Conservation (phyloP, 345 rosid genomes). For the Erodium maritimum region DNA sequence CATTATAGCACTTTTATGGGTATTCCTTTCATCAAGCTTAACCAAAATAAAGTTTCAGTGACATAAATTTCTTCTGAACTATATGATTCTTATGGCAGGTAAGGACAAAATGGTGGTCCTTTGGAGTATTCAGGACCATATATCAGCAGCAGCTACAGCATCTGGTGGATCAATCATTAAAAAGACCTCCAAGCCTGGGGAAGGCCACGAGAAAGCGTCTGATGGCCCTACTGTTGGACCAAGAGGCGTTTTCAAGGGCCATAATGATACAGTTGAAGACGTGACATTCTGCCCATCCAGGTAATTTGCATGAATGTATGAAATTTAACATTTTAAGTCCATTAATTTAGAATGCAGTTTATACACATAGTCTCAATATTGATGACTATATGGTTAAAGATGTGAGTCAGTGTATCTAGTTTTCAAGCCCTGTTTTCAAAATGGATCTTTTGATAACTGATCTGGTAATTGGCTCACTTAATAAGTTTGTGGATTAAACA, state of each 20-base stretch:
- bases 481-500: too few species aligned
- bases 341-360: background rate
- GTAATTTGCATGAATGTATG: slow-evolving; percentile 27
- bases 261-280: slow-evolving; percentile 96
- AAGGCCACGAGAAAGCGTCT: slow-evolving; percentile 53
- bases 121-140: slow-evolving; percentile 99
- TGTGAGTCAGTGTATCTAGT: too few species aligned
- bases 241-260: slow-evolving; percentile 83
- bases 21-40: background rate
- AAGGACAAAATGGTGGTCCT: slow-evolving; percentile 88
- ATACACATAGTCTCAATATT: too few species aligned
- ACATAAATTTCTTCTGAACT: background rate
- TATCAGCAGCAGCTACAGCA: slow-evolving; percentile 58
- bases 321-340: too few species aligned
- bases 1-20: background rate
- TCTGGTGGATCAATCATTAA: slow-evolving; percentile 69
- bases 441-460: too few species aligned
- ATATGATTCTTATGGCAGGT: slow-evolving; percentile 37
- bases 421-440: too few species aligned
- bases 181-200: slow-evolving; percentile 43
- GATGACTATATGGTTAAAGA: too few species aligned
- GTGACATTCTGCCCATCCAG: slow-evolving; percentile 92
- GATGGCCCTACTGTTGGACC: slow-evolving; percentile 78
- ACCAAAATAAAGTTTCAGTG: background rate
- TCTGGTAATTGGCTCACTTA: too few species aligned